phyloP scores from a whole-genome alignment of 2,329 filamentous ascomycete genomes.

The Epichloe scottii region DNA sequence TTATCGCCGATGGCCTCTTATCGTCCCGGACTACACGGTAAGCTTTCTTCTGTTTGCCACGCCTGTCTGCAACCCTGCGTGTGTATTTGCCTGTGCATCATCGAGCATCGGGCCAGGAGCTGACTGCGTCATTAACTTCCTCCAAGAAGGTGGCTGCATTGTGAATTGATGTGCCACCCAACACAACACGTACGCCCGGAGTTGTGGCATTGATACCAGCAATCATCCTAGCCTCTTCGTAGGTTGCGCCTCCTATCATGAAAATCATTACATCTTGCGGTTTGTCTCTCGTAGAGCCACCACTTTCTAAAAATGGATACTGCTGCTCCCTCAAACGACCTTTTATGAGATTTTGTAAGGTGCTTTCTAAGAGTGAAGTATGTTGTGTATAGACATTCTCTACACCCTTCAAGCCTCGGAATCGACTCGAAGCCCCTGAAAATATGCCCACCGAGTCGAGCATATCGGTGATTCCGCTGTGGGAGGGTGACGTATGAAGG shows the following conservation, averaged over 20 bases:
- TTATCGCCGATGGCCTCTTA: no score
- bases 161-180: slow-evolving; percentile 79
- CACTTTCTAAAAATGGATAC: slow-evolving; percentile 88
- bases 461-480: slow-evolving; percentile 73
- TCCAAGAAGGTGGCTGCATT: slow-evolving; percentile 83
- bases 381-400: slow-evolving; percentile 99
- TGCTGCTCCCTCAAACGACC: slow-evolving; percentile 74
- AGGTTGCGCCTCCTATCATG: slow-evolving; percentile 85
- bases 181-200: slow-evolving; percentile 75
- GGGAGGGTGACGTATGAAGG: slow-evolving; percentile 63
- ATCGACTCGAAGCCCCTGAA: slow-evolving; percentile 70
- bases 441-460: slow-evolving; percentile 91
- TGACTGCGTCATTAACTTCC: slow-evolving; percentile 81
- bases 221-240: slow-evolving; percentile 93
- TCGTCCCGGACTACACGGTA: no score
- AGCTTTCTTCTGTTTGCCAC: no score
- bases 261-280: slow-evolving; percentile 95
- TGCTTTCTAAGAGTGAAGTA: slow-evolving; percentile 74
- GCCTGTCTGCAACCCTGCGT: not conserved
- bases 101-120: slow-evolving; percentile 62
- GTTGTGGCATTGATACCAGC: slow-evolving; percentile 88
- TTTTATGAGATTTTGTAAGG: slow-evolving; percentile 86
- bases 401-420: slow-evolving; percentile 92
- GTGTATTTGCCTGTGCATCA: slow-evolving; percentile 7
- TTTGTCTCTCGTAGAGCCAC: slow-evolving; percentile 79